A percentile compares a stretch with the other conserved stretches of the same genome.
These are phyloP conservation scores for Thelephora ganbajun DNA, from an alignment of 768 basidiomycete genomes.

Conservation along the genomic window DNA sequence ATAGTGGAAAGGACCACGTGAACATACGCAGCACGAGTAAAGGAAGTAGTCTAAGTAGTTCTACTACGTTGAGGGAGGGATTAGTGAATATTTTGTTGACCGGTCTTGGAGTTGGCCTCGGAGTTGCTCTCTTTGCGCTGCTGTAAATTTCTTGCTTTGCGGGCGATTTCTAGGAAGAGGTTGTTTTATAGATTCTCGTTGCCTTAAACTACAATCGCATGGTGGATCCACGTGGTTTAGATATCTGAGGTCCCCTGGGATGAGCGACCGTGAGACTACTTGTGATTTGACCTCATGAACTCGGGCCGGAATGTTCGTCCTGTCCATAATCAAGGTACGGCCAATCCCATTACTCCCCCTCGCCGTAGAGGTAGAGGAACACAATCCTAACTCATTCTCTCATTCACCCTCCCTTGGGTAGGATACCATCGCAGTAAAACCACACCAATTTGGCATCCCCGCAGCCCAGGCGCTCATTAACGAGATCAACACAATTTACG, in stretches of 20 bases:
- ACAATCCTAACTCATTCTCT: neutral
- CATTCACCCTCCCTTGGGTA: constrained; percentile 15
- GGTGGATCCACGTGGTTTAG: too few species aligned
- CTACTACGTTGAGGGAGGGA: neutral
- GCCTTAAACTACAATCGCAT: too few species aligned
- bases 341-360: neutral
- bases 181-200: too few species aligned
- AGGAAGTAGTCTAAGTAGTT: constrained; percentile 9
- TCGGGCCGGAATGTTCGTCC: constrained; percentile 18
- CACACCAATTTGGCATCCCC: constrained; percentile 70
- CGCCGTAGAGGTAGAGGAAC: too few species aligned
- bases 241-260: too few species aligned
- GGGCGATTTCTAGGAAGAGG: too few species aligned
- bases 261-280: too few species aligned
- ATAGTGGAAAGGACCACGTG: constrained; percentile 18
- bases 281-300: neutral
- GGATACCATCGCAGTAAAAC: constrained; percentile 88
- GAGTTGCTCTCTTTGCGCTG: too few species aligned
- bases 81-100: neutral
- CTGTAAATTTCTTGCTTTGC: too few species aligned
- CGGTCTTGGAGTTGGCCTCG: neutral
- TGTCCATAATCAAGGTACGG: constrained; percentile 21
- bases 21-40: constrained; percentile 11
- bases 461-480: constrained; percentile 68
- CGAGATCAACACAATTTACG: constrained; percentile 91